Base-by-base conservation (phyloP, 148 eudicot genomes). In the Silene latifolia region DNA sequence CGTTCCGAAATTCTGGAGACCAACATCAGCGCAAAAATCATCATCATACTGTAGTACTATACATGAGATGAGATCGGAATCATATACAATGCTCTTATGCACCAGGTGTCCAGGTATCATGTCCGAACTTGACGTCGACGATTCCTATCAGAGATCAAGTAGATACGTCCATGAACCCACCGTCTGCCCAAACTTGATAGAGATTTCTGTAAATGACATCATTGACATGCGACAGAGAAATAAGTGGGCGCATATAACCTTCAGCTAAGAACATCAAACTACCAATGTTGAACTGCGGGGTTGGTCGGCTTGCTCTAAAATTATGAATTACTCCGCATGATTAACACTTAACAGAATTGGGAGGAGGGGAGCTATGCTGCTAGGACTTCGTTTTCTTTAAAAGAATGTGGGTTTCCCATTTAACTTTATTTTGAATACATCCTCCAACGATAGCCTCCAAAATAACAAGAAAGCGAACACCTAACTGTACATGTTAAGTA, bases 81-180 rank as follows among this genome's bases (percentile, higher is more conserved):
- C 25, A 68, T 35, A 42, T 10, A 57, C 11, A 63, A 14, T 7
- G 42, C 8, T 54, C 56, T 0, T 32, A 14, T 47, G 63, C 59
- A 47, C 23, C 14, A 27, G 51, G 35, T 71, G 67, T 81, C 23
- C 14, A 46, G 51, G 35, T 71, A 71, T 81, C 54, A 86, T 12
- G 69, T 72, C 81, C 84, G 76, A 74, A 83, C 82, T 83, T 80
- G 84, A 69, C 64, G 80, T 74, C 78, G 77, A 47, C 76, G 80
- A 74, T 67, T 85, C 69, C 89, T 85, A 32, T 81, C 81, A 74
- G 87, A 81, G 71, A 88, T 83, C 72, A 94, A 82, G 82, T 94
- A 94, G 42, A 94, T 85, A 20, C 96, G 91, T 14, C 97, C 97
- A 87, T 92, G 82, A 82, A 94, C 93, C 98, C 97, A 94, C 29